Base-by-base conservation (phyloP, 1,284 basidiomycete genomes). In the Pascua guehoae region DNA sequence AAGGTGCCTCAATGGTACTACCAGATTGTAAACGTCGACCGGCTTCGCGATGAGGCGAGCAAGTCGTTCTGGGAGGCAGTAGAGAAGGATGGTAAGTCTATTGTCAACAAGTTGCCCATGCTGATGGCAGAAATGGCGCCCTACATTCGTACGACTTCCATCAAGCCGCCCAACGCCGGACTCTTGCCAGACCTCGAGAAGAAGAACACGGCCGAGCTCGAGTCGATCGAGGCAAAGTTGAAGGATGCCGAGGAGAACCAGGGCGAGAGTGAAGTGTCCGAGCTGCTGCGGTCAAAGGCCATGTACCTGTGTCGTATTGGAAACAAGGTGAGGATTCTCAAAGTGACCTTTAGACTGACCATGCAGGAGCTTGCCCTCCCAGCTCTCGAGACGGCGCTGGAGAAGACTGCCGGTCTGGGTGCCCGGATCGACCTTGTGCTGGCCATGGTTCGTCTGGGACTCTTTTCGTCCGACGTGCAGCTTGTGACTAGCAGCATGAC, bases 351-450 rank as follows among this genome's bases (percentile, higher is more conserved):
- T 7, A 7, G 24, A 41, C 58, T 61, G 18, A 61, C 42, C 3
- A 5, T 43, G 14, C 15, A 86, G 88, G 88, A 91, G 42, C 79
- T 79, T 39, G 86, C 91, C 0, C 71, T 94, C 10, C 84, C 84
- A 45, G 92, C 94, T 0, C 86, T 94, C 69, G 86, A 88, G 59
- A 81, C 88, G 1, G 94, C 95, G 0, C 78, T 96, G 12, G 87
- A 90, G 76, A 97, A 98, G 79, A 95, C 91, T 0, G 87, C 93
- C 1, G 95, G 94, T 1, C 80, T 97, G 1, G 95, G 96, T 11
- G 89, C 91, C 5, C 83, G 90, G 65, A 96, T 98, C 73, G 95
- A 98, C 75, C 86, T 98, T 51, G 87, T 88, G 1, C 83, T 98
- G 38, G 87, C 91, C 1, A 86, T 95, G 64, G 87, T 92, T 54